Evolutionary conservation across 345 rosid genomes (phyloP), one percentile per base, ranked within the genome.

Genomic region (Gossypioides kirkii): DNA sequence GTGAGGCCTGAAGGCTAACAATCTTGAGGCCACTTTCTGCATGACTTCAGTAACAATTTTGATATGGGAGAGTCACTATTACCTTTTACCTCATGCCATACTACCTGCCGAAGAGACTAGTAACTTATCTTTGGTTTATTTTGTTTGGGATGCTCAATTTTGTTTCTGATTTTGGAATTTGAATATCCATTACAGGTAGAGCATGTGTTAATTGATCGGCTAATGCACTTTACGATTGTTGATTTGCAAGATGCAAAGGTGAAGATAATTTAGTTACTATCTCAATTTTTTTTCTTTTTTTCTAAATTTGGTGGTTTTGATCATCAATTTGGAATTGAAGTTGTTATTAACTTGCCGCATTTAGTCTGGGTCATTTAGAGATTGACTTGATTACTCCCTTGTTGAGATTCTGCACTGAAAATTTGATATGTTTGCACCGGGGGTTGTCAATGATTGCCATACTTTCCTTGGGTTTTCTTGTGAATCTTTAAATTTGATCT

Each of bases 161-260:
- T 70, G 13, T 74, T 22, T 76, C 11, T 60, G 75, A 53, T 18
- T 32, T 11, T 58, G 62, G 25, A 58, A 58, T 58, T 58, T 77
- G 61, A 16, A n/a, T 38, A 63, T 70, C 41, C 73, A 1, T 81
- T 77, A 36, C 84, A 90, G 97, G 93, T 90, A 56, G 97, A 93
- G 86, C 94, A 89, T 53, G 87, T 91, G 59, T 75, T 93, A 74
- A 74, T 88, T 78, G 91, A 93, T 79, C 85, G 93, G 77, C 75
- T 93, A 78, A 86, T 69, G 50, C 79, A 84, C 10, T 87, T 90
- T 80, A 76, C 89, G 81, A 83, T 61, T 52, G 88, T 82, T 62
- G 97, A 90, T 83, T 78, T 93, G 77, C 93, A 85, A 83, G 90
- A 85, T 68, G 93, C 81, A 63, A 89, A 87, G 94, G 97, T 93